Percentiles rank a stretch among this genome's conserved stretches.
These are phyloP conservation scores for Phialophora tarda DNA, from an alignment of 2,329 filamentous ascomycete species.

Conservation along the genomic window DNA sequence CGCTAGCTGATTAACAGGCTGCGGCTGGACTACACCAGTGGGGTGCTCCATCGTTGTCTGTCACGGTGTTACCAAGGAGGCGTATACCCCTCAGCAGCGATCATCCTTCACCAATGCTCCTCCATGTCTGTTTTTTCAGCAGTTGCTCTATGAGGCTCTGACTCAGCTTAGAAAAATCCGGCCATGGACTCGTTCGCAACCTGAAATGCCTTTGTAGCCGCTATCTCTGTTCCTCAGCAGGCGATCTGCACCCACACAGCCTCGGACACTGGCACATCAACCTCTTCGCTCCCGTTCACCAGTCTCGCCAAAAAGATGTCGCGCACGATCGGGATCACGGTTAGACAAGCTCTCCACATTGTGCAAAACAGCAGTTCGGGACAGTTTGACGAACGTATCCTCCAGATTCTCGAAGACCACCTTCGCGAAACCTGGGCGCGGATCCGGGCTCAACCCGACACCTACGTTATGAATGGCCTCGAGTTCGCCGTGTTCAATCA, in stretches of 20 bases:
- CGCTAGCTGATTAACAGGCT: slow-evolving; percentile 11
- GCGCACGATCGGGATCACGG: slow-evolving; percentile 49
- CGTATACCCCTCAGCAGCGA: slow-evolving; percentile 1
- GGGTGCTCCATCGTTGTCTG: slow-evolving; percentile 2
- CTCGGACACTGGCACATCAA: not conserved
- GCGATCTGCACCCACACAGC: not conserved
- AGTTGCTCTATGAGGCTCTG: slow-evolving; percentile 18
- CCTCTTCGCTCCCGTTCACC: not conserved
- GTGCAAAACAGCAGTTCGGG: slow-evolving; percentile 75
- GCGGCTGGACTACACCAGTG: slow-evolving; percentile 7
- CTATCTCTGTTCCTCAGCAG: not conserved
- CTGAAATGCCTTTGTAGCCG: slow-evolving; percentile 10
- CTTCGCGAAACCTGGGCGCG: slow-evolving; percentile 70
- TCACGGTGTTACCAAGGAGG: slow-evolving; percentile 4
- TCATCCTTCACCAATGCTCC: slow-evolving; percentile 4
- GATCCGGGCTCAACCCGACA: slow-evolving; percentile 65
- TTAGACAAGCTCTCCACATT: slow-evolving; percentile 73
- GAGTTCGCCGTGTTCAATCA: slow-evolving; percentile 84
- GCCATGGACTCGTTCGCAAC: slow-evolving; percentile 10
- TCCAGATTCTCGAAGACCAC: slow-evolving; percentile 68
- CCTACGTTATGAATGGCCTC: slow-evolving; percentile 75
- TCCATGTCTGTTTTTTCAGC: not conserved
- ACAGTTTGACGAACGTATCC: slow-evolving; percentile 66
- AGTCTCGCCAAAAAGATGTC: slow-evolving; percentile 36
- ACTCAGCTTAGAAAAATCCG: slow-evolving; percentile 21